phyloP scores from a whole-genome alignment of 2,329 filamentous ascomycete genomes.

The Teratosphaeria destructans region DNA sequence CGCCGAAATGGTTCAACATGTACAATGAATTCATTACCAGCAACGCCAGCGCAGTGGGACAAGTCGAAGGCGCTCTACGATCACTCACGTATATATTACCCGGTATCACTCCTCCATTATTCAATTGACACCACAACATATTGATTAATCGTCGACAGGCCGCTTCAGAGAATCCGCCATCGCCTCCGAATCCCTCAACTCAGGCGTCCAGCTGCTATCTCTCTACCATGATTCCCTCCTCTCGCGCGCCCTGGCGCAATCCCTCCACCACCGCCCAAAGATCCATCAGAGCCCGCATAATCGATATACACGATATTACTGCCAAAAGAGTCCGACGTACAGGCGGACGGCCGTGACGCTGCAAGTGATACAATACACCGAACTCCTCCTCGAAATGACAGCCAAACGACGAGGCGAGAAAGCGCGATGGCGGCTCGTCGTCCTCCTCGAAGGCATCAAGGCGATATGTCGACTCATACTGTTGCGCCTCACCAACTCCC shows the following conservation, averaged over 20 bases:
- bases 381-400: slow-evolving; percentile 95
- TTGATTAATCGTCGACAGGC: slow-evolving; percentile 21
- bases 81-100: slow-evolving; percentile 95
- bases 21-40: slow-evolving; percentile 90
- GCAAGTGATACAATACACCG: slow-evolving; percentile 87
- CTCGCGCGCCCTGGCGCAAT: slow-evolving; percentile 48
- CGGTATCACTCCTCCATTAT: slow-evolving; percentile 23
- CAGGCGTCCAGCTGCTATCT: slow-evolving; percentile 77
- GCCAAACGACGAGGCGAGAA: slow-evolving; percentile 77
- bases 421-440: slow-evolving; percentile 74
- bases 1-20: slow-evolving; percentile 34
- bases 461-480: slow-evolving; percentile 73
- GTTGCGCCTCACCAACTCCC: slow-evolving; percentile 68
- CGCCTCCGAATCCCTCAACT: slow-evolving; percentile 75
- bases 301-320: slow-evolving; percentile 56
- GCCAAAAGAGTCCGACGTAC: slow-evolving; percentile 57
- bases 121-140: too few relatives aligned
- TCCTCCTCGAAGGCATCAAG: slow-evolving; percentile 77
- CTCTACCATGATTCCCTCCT: slow-evolving; percentile 89
- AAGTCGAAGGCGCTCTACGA: slow-evolving; percentile 86
- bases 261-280: slow-evolving; percentile 39
- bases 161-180: slow-evolving; percentile 88
- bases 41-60: slow-evolving; percentile 85
- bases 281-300: slow-evolving; percentile 43
- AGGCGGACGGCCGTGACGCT: slow-evolving; percentile 69